Evolutionary conservation across 2,329 filamentous ascomycete species (phyloP).

Genomic region (Neurospora sp.): DNA sequence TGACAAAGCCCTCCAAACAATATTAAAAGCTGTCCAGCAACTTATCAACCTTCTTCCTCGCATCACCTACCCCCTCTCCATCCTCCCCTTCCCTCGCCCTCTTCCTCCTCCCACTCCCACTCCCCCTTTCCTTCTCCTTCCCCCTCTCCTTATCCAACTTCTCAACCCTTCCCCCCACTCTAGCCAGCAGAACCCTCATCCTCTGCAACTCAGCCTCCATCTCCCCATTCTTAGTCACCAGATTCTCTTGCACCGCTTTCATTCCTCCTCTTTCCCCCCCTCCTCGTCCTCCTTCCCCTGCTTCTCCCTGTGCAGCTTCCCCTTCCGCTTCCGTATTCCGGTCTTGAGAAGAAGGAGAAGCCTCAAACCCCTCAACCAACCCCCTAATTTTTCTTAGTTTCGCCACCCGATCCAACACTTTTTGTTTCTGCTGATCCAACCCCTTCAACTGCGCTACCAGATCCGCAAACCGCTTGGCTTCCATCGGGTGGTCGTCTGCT

Average conservation of each 20-base stretch:
- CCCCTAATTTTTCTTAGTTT: conserved; percentile 39
- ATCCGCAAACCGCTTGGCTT: conserved; percentile 42
- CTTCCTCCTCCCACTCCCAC: conserved; percentile 1
- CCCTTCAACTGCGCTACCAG: conserved; percentile 38
- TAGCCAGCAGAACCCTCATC: conserved; percentile 53
- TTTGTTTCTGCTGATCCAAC: conserved; percentile 37
- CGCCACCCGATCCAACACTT: conserved; percentile 27
- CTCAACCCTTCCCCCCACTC: conserved; percentile 46
- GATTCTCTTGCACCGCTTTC: conserved; percentile 50
- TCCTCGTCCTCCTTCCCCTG: conserved; percentile 17
- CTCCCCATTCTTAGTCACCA: conserved; percentile 55
- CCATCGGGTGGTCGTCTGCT: conserved; percentile 30
- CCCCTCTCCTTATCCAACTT: conserved; percentile 20
- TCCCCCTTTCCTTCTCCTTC: conserved; percentile 1
- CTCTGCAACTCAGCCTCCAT: conserved; percentile 57
- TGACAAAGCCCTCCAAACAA: not conserved
- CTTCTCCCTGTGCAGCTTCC: conserved; percentile 6
- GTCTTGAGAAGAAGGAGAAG: conserved; percentile 1
- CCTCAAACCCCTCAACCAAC: conserved; percentile 39
- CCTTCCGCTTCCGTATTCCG: not conserved
- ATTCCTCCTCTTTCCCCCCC: conserved; percentile 21
- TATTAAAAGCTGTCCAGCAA: conserved; percentile 28
- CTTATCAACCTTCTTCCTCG: conserved; percentile 32
- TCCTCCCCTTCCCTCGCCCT: conserved; percentile 12
- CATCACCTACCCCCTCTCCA: conserved; percentile 23